Base-by-base conservation (phyloP, 2,329 filamentous ascomycete genomes). In the Chalara sp. region DNA sequence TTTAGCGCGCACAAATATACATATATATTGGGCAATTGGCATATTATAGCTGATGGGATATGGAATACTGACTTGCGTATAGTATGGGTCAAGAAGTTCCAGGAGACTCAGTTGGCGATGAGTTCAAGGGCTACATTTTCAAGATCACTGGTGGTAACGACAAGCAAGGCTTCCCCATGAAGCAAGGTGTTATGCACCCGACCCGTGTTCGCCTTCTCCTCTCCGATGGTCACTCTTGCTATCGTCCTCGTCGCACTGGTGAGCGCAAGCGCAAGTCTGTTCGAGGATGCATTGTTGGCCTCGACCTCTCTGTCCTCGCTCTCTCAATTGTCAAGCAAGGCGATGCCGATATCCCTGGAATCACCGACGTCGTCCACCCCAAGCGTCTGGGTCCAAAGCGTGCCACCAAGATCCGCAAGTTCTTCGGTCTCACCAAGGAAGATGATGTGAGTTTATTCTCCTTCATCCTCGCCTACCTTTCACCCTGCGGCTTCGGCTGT, bases 111-210 rank as follows among this genome's bases (percentile, higher is more conserved):
- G 83, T 99, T 70, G 93, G 93, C 70, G 91, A 97, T 72, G 93
- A 99, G 80, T 99, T 95, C 88, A 96, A 96, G 84, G 93, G 93
- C 76, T 99, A 99, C 83, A 86, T 99, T 80, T 90, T 99, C 86
- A 87, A 84, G 74, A 97, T 99, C 81, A 99, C 93, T 69, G 95
- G 93, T 71, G 93, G 95, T 73, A 99, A 99, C 87, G 93, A 99
- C 88, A 99, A 99, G 89, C 95, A 99, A 83, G 93, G 93, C 81
- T 99, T 99, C 85, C 93, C 93, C 67, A 99, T 99, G 93, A 99
- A 99, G 90, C 95, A 99, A 86, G 93, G 93, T 83, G 88, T 95
- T 74, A 92, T 99, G 83, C 88, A 95, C 76, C 91, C 93, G 68
- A 93, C 89, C 74, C 93, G 93, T 93, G 93, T 96, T 78, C 87